Evolutionary conservation across 192 early-diverging fungal genomes (phyloP), one percentile per base, ranked within the genome.

Genomic region (Fimicolochytrium jonesii): DNA sequence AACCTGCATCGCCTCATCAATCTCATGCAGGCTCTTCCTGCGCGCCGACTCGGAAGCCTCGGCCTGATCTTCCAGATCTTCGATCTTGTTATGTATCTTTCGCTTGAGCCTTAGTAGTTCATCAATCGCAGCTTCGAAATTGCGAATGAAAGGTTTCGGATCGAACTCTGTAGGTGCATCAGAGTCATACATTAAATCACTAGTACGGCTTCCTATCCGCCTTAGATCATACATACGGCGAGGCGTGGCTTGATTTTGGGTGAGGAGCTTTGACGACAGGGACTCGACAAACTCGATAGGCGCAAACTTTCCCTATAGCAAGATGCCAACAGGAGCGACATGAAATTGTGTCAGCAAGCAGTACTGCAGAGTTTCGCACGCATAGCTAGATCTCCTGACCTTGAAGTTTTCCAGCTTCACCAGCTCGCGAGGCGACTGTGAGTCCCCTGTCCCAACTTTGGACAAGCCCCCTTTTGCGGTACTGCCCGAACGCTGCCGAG

Each of bases 141-240:
- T 89, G 31, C 91, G 78, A 45, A 95, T 93, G 68, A 96, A 93
- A 1, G 91, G 90, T 62, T 92, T 90, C 37, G 93, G 87, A 73
- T 97, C 92, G 43, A 95, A 91, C 23, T 78, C 83, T 73, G 64
- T 6, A n/a, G 6, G 23, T 18, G 1, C 18, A 2, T 15, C 17
- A 28, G 28, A 30, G 49, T 30, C 32, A 46, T n/a, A 4, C n/a
- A 15, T 35, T 35, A 17, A 15, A 0, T 18, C 31, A 55, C 13
- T 1, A 30, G 39, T 30, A 18, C 20, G 17, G 15, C 15, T 33
- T 34, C 32, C 43, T 41, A 0, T 34, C 4, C 6, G 41, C 22
- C 17, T 48, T 45, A 34, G n/a, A 37, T 6, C 9, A 18, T 37
- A 45, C 52, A 42, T 28, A 49, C 26, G 50, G n/a, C 42, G 57